Conservation (phyloP, 805 yeast species). For the Hanseniaspora occidentalis region DNA sequence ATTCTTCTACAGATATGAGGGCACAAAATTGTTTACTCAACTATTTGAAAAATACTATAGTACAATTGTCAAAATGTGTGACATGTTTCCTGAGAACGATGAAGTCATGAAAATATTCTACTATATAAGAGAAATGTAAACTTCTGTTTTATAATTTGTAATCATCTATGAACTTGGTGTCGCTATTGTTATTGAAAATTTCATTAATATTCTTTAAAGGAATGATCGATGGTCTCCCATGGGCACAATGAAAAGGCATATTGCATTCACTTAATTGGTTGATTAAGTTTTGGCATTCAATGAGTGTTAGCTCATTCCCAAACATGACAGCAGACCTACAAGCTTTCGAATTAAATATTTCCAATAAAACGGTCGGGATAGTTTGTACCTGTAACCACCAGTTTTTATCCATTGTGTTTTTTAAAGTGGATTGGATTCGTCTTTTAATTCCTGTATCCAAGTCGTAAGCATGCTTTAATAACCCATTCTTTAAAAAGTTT, state of each 20-base stretch:
- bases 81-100: neutral
- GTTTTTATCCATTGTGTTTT: conserved; percentile 1
- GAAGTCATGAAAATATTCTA: neutral
- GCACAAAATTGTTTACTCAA: too few species aligned
- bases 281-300: conserved; percentile 36
- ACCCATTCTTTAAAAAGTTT: conserved; percentile 23
- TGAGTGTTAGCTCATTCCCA: conserved; percentile 37
- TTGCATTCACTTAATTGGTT: conserved; percentile 33
- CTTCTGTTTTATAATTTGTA: neutral
- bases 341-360: conserved; percentile 45
- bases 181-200: neutral
- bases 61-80: neutral
- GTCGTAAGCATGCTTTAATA: conserved; percentile 35
- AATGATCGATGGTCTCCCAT: conserved; percentile 58
- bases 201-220: neutral
- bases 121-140: neutral
- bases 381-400: conserved; percentile 31
- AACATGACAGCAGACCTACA: conserved; percentile 63
- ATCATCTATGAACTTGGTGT: neutral
- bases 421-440: neutral
- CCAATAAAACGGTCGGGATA: conserved; percentile 40
- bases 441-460: conserved; percentile 21
- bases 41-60: neutral
- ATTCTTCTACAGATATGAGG: neutral
- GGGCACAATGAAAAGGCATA: conserved; percentile 72